These are phyloP conservation scores for Brasenia schreberi DNA, from an alignment of 164 flowering plant genomes.

Conservation along the genomic window DNA sequence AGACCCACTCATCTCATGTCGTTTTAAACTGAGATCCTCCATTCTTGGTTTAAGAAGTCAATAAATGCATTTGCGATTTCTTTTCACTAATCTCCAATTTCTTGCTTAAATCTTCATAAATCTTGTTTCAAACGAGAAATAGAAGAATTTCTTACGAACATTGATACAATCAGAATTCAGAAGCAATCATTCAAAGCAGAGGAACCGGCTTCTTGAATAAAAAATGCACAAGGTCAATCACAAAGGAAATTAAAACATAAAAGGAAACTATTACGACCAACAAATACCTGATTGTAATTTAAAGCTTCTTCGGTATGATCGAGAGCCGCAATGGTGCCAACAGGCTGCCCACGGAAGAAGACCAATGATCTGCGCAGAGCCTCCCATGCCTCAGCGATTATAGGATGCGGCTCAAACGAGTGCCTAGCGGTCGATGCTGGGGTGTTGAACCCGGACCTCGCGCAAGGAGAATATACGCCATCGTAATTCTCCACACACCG, in stretches of 20 bases:
- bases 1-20: no score
- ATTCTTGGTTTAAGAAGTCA: no score
- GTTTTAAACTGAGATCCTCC: no score
- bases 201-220: neutral
- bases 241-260: neutral
- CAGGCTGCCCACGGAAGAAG: conserved; percentile 23
- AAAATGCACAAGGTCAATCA: neutral
- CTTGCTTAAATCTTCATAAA: neutral
- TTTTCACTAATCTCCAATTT: neutral
- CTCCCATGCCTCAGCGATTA: conserved; percentile 37
- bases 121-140: neutral
- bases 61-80: no score
- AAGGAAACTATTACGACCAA: neutral
- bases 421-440: conserved; percentile 17
- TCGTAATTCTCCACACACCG: conserved; percentile 12
- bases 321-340: conserved; percentile 26
- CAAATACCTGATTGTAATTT: conserved; percentile 25
- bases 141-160: neutral
- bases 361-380: conserved; percentile 25
- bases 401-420: conserved; percentile 32
- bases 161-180: neutral
- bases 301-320: conserved; percentile 21
- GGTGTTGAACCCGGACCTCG: conserved; percentile 9
- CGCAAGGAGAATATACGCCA: conserved; percentile 9
- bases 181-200: neutral